Evolutionary conservation across 176 grass and related monocot genomes (phyloP), one percentile per base, ranked within the genome.

Genomic region (Avena insularis): DNA sequence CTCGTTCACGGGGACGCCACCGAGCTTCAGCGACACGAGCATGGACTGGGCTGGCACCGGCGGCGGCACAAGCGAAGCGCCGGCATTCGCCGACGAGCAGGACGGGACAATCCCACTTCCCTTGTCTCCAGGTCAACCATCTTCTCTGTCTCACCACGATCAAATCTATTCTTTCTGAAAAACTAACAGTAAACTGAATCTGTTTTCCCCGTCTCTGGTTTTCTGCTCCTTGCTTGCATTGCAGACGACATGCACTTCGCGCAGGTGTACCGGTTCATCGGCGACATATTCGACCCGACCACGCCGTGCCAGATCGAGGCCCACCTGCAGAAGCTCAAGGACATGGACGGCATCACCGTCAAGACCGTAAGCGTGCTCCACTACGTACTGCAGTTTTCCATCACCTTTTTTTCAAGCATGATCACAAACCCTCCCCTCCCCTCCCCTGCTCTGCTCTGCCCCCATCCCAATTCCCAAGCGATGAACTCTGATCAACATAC

Each of bases 261-360:
- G 20, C 90, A 83, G 63, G 90, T 93, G 12, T 98, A 94, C 81
- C 71, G 65, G 74, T 98, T 98, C 83, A 76, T 98, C 14, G 96
- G 96, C n/a, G 91, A 94, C 79, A 88, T 98, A 60, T 95, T 98
- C 85, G 96, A 98, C 79, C 92, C 92, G 0, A 72, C 87, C 70
- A 85, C 84, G 21, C 54, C 71, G 2, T 86, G 90, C 65, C 69
- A 62, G 5, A 47, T 87, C 1, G 83, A 93, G 33, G 33, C 33
- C 33, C 33, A 35, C 33, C 33, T 35, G 33, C 87, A 90, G 68
- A 95, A 75, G 40, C 91, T 91, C 15, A 89, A 89, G 88, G 80
- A 88, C 55, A 60, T 92, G 84, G 89, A 91, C 49, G 89, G 71
- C 3, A 77, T 86, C 63, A 93, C 89, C 13, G 85, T 78, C 5